These are phyloP conservation scores for Jaenimonas drosophilae DNA, from an alignment of 208 protist species.

Conservation along the genomic window DNA sequence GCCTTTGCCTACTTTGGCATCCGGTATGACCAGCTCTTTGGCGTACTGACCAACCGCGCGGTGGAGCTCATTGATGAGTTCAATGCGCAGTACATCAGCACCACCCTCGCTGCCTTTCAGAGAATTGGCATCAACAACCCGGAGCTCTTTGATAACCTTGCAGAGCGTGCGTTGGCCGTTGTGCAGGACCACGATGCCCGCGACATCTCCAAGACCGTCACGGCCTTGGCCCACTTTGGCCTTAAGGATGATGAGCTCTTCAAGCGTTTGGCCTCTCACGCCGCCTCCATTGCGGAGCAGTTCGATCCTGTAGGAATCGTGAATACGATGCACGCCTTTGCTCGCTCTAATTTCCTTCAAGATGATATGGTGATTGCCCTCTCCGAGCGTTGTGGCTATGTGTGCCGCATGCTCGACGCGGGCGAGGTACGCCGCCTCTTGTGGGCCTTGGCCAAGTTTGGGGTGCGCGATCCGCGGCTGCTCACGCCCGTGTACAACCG, in stretches of 20 bases:
- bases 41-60: slow-evolving; percentile 87
- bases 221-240: slow-evolving; percentile 85
- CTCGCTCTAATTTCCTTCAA: slow-evolving; percentile 81
- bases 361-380: slow-evolving; percentile 84
- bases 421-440: slow-evolving; percentile 69
- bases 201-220: slow-evolving; percentile 78
- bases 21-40: slow-evolving; percentile 89
- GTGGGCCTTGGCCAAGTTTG: slow-evolving; percentile 86
- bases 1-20: slow-evolving; percentile 86
- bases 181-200: slow-evolving; percentile 85
- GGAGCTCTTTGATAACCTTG: slow-evolving; percentile 88
- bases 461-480: slow-evolving; percentile 74
- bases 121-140: slow-evolving; percentile 90
- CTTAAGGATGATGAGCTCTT: slow-evolving; percentile 89
- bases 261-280: slow-evolving; percentile 81
- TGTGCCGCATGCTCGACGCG: slow-evolving; percentile 77
- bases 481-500: slow-evolving; percentile 80
- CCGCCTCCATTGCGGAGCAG: slow-evolving; percentile 77
- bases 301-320: slow-evolving; percentile 75
- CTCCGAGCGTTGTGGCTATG: slow-evolving; percentile 74
- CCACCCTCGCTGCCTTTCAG: slow-evolving; percentile 82
- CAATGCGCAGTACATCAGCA: slow-evolving; percentile 87
- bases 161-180: slow-evolving; percentile 82
- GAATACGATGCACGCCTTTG: slow-evolving; percentile 85
- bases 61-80: slow-evolving; percentile 91